Percentiles rank a stretch among this genome's conserved stretches.
These are phyloP conservation scores for Solanum etuberosum DNA, from an alignment of 257 asterid species.

Conservation along the genomic window DNA sequence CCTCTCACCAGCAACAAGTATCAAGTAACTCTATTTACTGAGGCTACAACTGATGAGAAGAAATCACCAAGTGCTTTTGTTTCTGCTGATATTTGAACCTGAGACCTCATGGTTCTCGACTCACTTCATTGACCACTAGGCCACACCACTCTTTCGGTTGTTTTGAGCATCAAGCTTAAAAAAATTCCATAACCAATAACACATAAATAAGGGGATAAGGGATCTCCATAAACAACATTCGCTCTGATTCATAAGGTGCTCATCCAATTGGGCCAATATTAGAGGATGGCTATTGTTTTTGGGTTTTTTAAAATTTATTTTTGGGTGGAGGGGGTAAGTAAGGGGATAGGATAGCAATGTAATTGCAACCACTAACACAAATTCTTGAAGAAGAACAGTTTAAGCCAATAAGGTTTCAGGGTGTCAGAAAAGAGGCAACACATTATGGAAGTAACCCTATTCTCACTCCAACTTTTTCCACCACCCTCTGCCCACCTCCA, in stretches of 20 bases:
- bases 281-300: not conserved
- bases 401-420: not conserved
- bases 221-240: not conserved
- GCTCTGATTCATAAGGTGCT: not conserved
- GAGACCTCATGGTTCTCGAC: not conserved
- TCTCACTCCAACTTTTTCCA: not conserved
- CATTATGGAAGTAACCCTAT: not conserved
- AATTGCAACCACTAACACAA: not conserved
- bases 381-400: not conserved
- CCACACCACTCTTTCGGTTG: not conserved
- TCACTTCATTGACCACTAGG: not conserved
- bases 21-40: not conserved
- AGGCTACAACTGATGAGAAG: not conserved
- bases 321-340: not conserved
- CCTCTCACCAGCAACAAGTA: not conserved
- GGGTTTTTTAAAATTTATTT: not conserved
- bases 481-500: not conserved
- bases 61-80: not conserved
- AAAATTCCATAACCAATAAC: not conserved
- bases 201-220: not conserved
- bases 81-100: not conserved
- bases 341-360: not conserved
- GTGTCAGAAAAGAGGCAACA: not conserved
- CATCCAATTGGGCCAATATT: not conserved
- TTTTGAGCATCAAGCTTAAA: not conserved